These are phyloP conservation scores for Fusarium musae DNA, from an alignment of 2,329 filamentous ascomycete genomes.

Conservation along the genomic window DNA sequence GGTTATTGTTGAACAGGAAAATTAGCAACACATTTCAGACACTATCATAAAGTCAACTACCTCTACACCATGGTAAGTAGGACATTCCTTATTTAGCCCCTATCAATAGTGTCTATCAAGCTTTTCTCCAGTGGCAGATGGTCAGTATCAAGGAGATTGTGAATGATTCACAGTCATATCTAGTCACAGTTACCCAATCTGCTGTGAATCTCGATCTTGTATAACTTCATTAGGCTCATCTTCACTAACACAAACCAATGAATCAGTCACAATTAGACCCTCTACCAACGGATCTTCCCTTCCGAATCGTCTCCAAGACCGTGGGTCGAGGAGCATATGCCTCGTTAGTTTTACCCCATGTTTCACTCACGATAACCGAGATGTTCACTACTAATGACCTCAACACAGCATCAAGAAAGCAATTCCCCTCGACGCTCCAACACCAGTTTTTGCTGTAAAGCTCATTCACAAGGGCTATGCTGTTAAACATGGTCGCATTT, in stretches of 20 bases:
- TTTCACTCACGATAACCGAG: slow-evolving; percentile 4
- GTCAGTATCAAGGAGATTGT: slow-evolving; percentile 6
- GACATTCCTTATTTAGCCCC: neutral
- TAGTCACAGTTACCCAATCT: neutral
- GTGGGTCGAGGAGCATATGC: slow-evolving; percentile 97
- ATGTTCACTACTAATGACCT: slow-evolving; percentile 9
- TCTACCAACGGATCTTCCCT: slow-evolving; percentile 85
- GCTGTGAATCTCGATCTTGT: neutral
- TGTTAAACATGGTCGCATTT: slow-evolving; percentile 86
- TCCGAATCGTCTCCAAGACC: slow-evolving; percentile 94
- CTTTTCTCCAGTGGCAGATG: slow-evolving; percentile 2
- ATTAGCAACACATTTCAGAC: slow-evolving; percentile 19
- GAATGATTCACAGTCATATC: slow-evolving; percentile 8
- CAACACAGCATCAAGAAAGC: slow-evolving; percentile 87
- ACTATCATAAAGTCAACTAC: neutral
- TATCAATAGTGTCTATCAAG: neutral
- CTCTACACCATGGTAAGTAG: slow-evolving; percentile 34
- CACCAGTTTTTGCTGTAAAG: slow-evolving; percentile 94
- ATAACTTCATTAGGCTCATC: neutral
- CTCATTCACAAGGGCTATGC: slow-evolving; percentile 99
- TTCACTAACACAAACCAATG: slow-evolving; percentile 50
- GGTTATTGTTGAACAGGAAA: slow-evolving; percentile 8
- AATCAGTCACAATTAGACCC: slow-evolving; percentile 89
- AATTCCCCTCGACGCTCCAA: slow-evolving; percentile 73
- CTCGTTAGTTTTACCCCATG: slow-evolving; percentile 70